Base-by-base conservation (phyloP, 2,329 filamentous ascomycete genomes). In the Xylaria sp. region DNA sequence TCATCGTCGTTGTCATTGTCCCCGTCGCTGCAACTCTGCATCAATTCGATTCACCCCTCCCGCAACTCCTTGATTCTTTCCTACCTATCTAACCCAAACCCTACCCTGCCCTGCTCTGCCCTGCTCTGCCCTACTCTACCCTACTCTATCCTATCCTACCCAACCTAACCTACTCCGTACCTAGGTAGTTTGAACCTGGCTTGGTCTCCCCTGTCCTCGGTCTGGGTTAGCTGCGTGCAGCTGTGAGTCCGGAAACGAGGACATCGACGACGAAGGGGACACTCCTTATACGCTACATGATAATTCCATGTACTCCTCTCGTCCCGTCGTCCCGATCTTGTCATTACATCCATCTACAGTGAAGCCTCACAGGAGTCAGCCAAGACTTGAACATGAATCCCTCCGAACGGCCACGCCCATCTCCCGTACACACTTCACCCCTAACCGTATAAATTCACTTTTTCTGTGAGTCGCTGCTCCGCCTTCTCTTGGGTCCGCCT, bases 341-440 rank as follows among this genome's bases (percentile, higher is more conserved):
- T 37, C 28, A 37, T 37, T 37, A 9, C 34, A 41, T n/a, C 48
- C 20, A 55, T 51, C 23, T n/a, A n/a, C 18, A 44, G 31, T 20
- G 56, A 52, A 41, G 23, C 25, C 12, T 57, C 25, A 15, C 52
- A 8, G 15, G 12, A 58, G 37, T 56, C 52, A 34, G 28, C 44
- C 20, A 63, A 28, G 51, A 41, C 28, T 28, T 52, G 39, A 70
- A 65, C 34, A 70, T 70, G 68, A 70, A 55, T 65, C 57, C 15
- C 58, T 52, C 55, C 61, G 23, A 37, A 37, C 23, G 20, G 50
- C 41, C 55, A 58, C 48, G 20, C 41, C 25, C 20, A 55, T 67
- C 51, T 57, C 28, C 20, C 25, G 28, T 23, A 44, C 57, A 58
- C 37, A 37, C 44, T 44, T 37, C 60, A 25, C 55, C 44, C 68